Base-by-base conservation (phyloP, 495 filamentous ascomycete species). In the Trichoderma erinaceum region DNA sequence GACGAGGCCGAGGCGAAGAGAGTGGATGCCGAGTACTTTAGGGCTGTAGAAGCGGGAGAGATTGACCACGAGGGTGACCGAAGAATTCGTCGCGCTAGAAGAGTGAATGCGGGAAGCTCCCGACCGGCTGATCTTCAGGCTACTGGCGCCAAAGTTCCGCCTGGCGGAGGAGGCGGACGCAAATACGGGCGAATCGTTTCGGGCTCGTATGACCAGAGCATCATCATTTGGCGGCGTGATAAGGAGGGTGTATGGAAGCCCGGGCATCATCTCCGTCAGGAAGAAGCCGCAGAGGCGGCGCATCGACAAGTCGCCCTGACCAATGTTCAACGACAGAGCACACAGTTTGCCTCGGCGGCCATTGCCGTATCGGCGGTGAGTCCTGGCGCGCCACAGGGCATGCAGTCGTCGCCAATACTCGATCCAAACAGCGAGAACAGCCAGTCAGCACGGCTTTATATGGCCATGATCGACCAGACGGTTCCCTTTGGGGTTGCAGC, bases 191-290 rank as follows among this genome's bases (percentile, higher is more conserved):
- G 92, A 21, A 98, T 99, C 68, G 91, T 99, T 23, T 96, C 92
- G 16, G 95, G 95, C 27, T 96, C 92, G 8, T 99, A 99, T 72
- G 95, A 99, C 71, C 92, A 97, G 78, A 91, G 87, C 46, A 91
- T 99, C 68, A 90, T 97, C 70, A 91, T 99, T 64, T 99, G 95
- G 95, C 89, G 89, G 69, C 88, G 91, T 64, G 90, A 93, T 68
- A 83, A 83, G 29, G 86, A 96, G 70, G 93, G 92, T 3, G 82
- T 86, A 41, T 99, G 95, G 94, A 85, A 85, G 41, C 83, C 85
- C 66, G 86, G 86, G 21, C 88, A 92, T 70, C 80, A 82, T 43
- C 84, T 97, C 12, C 83, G 86, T 15, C 93, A 97, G 77, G 87
- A 86, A 72, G 82, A 84, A 65, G 84, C 80, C 1, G 81, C 82